Evolutionary conservation across 192 early-diverging fungal genomes (phyloP), one percentile per base, ranked within the genome.

Genomic region (Funneliformis geosporum): DNA sequence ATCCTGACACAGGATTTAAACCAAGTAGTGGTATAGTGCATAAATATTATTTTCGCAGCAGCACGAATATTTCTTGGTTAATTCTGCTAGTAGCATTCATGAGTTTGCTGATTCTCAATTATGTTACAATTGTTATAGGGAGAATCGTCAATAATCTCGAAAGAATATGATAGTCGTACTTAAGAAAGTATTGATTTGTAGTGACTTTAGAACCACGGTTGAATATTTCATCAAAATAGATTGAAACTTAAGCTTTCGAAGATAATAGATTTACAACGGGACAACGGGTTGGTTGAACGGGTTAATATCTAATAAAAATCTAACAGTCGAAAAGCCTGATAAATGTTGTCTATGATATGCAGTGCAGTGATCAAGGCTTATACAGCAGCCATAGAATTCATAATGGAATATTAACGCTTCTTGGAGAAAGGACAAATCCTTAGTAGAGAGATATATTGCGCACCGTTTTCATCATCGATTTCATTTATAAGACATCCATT

Each of bases 31-130:
- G 98, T 69, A 96, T 96, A 87, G 92, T 99, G 86, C 93, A 96
- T 78, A 96, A 97, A 83, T 93, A 98, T 69, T 98, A 99, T 86
- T 99, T 99, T 89, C 87, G 96, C 50, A 95, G 92, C n/a, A n/a
- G 94, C 84, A 95, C 91, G 60, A 98, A 98, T 99, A n/a, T 95
- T 80, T 99, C 86, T 96, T 94, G 8, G 97, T 99, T 60, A 95
- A 92, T 81, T 89, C 96, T 33, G 92, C 93, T 42, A 96, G 98
- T 79, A 96, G 96, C 78, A 89, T 99, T 78, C 98, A 99, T 86
- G 98, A 99, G 83, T 99, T 93, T 88, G 98, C 98, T n/a, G 98
- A 99, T 83, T 97, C 95, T 38, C 98, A 99, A 86, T 99, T 99
- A 80, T 97, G 98, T 44, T 97, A 99, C 86, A 95, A 98, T 75